Evolutionary conservation across 2,329 filamentous ascomycete species (phyloP), one percentile per base, ranked within the genome.

Genomic region (Xylariaceae sp.): DNA sequence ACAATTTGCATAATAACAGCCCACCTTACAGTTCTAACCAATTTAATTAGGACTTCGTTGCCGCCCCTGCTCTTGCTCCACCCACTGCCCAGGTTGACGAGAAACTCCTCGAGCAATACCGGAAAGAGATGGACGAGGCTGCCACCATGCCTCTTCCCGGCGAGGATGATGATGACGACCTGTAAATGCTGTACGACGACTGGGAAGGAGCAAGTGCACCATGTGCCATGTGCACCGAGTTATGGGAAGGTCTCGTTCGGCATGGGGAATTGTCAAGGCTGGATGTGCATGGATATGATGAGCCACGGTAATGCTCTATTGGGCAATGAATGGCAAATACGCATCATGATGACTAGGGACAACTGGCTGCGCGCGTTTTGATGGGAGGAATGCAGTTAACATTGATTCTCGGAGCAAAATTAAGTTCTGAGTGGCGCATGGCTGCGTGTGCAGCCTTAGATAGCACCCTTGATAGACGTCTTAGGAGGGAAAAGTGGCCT

Each of bases 81-180:
- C 92, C 94, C 59, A 92, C 94, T 73, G 90, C 92, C 67, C 78
- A 86, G 71, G 89, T 99, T 75, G 90, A 97, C 77, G 82, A 88
- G 76, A 81, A 79, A 52, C 86, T 95, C 62, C 82, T 96, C 68
- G 80, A 83, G 66, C 74, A 89, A 78, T 95, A 95, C 81, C 79
- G 87, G 74, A 79, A 87, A 75, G 94, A 99, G 81, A 95, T 99
- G 89, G 75, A 83, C 58, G 81, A 80, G 47, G 94, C 94, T 61
- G 84, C 87, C 60, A 67, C 80, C 61, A 84, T 88, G 84, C 91
- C 94, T 68, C 89, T 99, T 68, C 94, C 94, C 64, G 92, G 91
- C 70, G 94, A 97, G 83, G 89, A 95, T 63, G 92, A 96, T 66
- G 85, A 89, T 63, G 82, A 85, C 57, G 79, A 82, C 70, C 72